These are phyloP conservation scores for Pythium aristosporum DNA, from an alignment of 352 stramenopile species.

Conservation along the genomic window DNA sequence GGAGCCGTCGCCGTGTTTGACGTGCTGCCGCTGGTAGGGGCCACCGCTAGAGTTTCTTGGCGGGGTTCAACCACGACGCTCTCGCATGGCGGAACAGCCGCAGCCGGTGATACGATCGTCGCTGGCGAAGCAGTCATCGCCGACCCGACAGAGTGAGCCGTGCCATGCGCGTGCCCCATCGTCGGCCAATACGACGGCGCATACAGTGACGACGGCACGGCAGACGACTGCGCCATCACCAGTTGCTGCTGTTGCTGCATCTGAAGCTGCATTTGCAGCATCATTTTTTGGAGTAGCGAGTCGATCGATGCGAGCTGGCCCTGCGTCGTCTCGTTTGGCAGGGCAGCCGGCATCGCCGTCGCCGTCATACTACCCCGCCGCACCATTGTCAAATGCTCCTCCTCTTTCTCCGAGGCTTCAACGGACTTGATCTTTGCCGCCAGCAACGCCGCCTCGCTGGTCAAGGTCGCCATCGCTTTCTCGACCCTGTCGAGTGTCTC, in stretches of 20 bases:
- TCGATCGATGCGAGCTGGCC: slow-evolving; percentile 43
- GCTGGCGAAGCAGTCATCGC: background rate
- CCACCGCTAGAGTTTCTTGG: background rate
- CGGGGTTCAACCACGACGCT: background rate
- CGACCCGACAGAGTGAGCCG: background rate
- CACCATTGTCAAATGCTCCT: background rate
- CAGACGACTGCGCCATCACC: slow-evolving; percentile 10
- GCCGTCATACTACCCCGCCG: background rate
- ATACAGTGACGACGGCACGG: slow-evolving; percentile 1
- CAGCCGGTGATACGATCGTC: background rate
- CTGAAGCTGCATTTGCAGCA: slow-evolving; percentile 61
- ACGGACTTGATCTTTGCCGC: slow-evolving; percentile 10
- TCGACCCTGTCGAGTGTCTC: slow-evolving; percentile 12
- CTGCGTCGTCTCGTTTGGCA: slow-evolving; percentile 11
- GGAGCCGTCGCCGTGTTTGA: background rate
- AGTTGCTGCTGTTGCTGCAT: slow-evolving; percentile 30
- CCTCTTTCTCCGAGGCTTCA: background rate
- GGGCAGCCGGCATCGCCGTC: background rate
- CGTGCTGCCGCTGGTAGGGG: background rate
- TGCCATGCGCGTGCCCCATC: background rate
- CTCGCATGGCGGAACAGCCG: background rate
- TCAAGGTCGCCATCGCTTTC: background rate
- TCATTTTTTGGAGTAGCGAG: slow-evolving; percentile 57
- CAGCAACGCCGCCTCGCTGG: background rate
- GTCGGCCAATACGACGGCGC: slow-evolving; percentile 10